Percentiles rank a stretch among this genome's conserved stretches.
phyloP scores from a whole-genome alignment of 2,329 filamentous ascomycete genomes.

The Corniculantispora saksenae region DNA sequence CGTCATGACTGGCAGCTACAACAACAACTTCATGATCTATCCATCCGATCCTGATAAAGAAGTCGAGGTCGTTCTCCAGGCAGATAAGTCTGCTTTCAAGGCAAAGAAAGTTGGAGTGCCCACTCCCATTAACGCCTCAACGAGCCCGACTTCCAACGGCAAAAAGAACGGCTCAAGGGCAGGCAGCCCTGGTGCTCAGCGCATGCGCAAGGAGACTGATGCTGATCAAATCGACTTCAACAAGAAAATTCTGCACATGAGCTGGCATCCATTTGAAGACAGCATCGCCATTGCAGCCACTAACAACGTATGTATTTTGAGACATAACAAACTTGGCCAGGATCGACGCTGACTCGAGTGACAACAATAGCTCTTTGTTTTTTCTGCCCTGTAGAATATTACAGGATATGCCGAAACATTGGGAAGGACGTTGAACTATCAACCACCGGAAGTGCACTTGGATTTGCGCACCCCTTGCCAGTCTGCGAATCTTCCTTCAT shows the following conservation, averaged over 20 bases:
- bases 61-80: constrained; percentile 94
- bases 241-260: constrained; percentile 99
- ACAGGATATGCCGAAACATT: not conserved
- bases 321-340: not conserved
- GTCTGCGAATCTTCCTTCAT: not conserved
- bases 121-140: constrained; percentile 86
- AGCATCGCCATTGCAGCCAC: constrained; percentile 99
- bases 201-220: constrained; percentile 98
- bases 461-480: not conserved
- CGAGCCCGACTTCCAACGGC: constrained; percentile 67
- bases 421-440: constrained; percentile 11
- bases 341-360: constrained; percentile 28
- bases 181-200: constrained; percentile 79
- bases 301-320: constrained; percentile 80
- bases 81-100: constrained; percentile 99
- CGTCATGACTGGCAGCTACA: constrained; percentile 99
- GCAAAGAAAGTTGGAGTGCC: constrained; percentile 99
- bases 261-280: constrained; percentile 99
- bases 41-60: constrained; percentile 95
- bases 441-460: constrained; percentile 7
- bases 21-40: constrained; percentile 99
- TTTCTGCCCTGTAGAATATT: constrained; percentile 64
- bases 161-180: constrained; percentile 91
- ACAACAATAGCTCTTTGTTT: constrained; percentile 66
- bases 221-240: constrained; percentile 99